These are phyloP conservation scores for Saccharomycopsis hybrid DNA, from an alignment of 1,139 yeast species.

Conservation along the genomic window DNA sequence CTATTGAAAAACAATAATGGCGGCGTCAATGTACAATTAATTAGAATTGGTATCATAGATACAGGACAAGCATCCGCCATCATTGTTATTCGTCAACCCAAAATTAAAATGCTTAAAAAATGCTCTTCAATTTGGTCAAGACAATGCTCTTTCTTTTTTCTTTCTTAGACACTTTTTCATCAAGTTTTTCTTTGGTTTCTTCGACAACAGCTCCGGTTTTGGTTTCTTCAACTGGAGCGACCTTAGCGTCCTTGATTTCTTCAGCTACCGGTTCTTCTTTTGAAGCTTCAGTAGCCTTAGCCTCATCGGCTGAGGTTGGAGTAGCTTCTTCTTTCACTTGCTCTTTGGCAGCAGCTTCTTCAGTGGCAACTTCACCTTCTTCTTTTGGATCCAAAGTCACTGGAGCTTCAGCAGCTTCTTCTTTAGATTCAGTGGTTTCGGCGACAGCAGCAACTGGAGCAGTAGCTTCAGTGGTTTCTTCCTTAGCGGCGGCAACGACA, in stretches of 20 bases:
- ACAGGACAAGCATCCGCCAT: no score
- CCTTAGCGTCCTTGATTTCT: slow-evolving; percentile 21
- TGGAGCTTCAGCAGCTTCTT: slow-evolving; percentile 3
- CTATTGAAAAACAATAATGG: no score
- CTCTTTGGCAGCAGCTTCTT: slow-evolving; percentile 4
- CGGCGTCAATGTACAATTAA: no score
- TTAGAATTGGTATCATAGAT: no score
- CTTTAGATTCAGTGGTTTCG: not conserved
- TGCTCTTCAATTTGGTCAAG: slow-evolving; percentile 16
- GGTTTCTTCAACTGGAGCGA: slow-evolving; percentile 19
- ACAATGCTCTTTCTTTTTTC: slow-evolving; percentile 20
- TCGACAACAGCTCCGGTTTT: not conserved
- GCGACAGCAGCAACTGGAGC: slow-evolving; percentile 10
- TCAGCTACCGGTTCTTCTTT: slow-evolving; percentile 6
- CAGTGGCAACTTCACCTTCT: slow-evolving; percentile 1
- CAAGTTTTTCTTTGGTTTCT: slow-evolving; percentile 1
- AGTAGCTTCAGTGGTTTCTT: slow-evolving; percentile 19
- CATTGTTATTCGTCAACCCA: no score
- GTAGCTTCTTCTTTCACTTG: slow-evolving; percentile 5
- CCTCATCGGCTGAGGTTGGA: slow-evolving; percentile 12
- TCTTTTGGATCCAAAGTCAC: no score
- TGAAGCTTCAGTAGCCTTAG: slow-evolving; percentile 11
- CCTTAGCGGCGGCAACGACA: slow-evolving; percentile 29
- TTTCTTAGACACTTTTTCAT: slow-evolving; percentile 13
- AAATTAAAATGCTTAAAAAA: slow-evolving; percentile 1